phyloP scores from a whole-genome alignment of 371 early-diverging fungal genomes.

The Mortierella sp. region DNA sequence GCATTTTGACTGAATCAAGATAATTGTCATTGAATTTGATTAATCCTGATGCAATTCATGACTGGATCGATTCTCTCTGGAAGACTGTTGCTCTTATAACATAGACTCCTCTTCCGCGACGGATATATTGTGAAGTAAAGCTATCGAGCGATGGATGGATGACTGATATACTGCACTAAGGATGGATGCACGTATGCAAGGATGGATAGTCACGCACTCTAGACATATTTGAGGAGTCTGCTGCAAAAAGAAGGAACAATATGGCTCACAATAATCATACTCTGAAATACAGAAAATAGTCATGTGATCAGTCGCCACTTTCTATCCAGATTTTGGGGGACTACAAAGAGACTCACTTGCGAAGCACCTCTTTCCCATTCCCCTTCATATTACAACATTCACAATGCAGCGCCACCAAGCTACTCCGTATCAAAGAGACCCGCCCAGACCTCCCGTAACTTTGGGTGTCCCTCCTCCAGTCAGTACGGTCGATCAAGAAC shows the following conservation, averaged over 20 bases:
- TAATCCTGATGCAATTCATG: neutral
- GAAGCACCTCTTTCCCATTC: neutral
- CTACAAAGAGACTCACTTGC: neutral
- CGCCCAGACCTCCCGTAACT: neutral
- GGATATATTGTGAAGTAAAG: neutral
- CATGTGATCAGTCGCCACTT: slow-evolving; percentile 2
- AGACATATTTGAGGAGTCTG: slow-evolving; percentile 43
- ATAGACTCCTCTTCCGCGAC: neutral
- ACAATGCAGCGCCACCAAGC: slow-evolving; percentile 19
- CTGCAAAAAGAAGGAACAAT: slow-evolving; percentile 46
- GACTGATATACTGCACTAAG: slow-evolving; percentile 2
- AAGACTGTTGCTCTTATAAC: neutral
- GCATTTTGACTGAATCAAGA: neutral
- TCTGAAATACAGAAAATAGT: neutral
- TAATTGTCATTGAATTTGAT: too few relatives aligned
- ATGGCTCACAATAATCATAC: neutral
- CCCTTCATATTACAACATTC: neutral
- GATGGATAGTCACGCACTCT: slow-evolving; percentile 42
- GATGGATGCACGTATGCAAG: slow-evolving; percentile 13
- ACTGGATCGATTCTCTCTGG: neutral
- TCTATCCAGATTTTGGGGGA: neutral
- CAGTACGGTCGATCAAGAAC: neutral
- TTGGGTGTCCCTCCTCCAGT: neutral
- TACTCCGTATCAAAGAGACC: slow-evolving; percentile 4
- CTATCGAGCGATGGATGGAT: slow-evolving; percentile 20